Evolutionary conservation across 768 basidiomycete genomes (phyloP).

Genomic region (Trametes punicea): DNA sequence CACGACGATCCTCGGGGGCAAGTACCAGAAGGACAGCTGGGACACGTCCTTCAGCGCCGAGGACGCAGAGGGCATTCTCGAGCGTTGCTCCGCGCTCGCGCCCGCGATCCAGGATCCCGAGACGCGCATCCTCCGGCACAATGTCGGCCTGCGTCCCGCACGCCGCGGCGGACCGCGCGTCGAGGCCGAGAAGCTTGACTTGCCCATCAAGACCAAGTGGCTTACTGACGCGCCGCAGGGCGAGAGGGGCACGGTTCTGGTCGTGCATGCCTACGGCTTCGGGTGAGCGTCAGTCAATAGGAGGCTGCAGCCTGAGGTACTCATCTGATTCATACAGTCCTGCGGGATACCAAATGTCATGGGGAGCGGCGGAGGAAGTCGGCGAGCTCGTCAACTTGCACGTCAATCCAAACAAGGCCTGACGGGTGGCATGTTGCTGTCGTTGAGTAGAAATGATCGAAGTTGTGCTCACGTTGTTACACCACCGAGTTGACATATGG

Average conservation of each 20-base stretch:
- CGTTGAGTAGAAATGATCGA: not conserved
- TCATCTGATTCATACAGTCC: conserved; percentile 10
- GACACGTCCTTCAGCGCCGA: conserved; percentile 45
- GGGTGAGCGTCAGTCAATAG: conserved; percentile 35
- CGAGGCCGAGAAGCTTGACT: conserved; percentile 42
- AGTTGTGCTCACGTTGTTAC: not conserved
- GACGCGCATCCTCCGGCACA: conserved; percentile 47
- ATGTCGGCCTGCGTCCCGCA: conserved; percentile 57
- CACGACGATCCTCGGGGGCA: conserved; percentile 51
- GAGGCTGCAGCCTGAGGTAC: not conserved
- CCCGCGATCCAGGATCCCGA: conserved; percentile 34
- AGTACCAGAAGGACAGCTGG: conserved; percentile 48
- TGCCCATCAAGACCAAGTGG: conserved; percentile 33
- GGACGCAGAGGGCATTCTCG: conserved; percentile 43
- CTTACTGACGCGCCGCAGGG: conserved; percentile 20
- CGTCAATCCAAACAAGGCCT: conserved; percentile 4
- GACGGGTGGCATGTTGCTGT: not conserved
- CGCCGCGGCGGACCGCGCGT: conserved; percentile 55
- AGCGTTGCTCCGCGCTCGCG: conserved; percentile 39
- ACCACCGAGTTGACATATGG: not conserved
- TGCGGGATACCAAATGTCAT: conserved; percentile 30
- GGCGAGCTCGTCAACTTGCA: conserved; percentile 18
- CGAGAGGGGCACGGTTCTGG: conserved; percentile 29
- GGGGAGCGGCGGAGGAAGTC: conserved; percentile 29
- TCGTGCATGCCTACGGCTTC: conserved; percentile 62